A percentile compares a stretch with the other conserved stretches of the same genome.
Evolutionary conservation across 2,329 filamentous ascomycete genomes (phyloP).

Genomic region (Claviceps sp.): DNA sequence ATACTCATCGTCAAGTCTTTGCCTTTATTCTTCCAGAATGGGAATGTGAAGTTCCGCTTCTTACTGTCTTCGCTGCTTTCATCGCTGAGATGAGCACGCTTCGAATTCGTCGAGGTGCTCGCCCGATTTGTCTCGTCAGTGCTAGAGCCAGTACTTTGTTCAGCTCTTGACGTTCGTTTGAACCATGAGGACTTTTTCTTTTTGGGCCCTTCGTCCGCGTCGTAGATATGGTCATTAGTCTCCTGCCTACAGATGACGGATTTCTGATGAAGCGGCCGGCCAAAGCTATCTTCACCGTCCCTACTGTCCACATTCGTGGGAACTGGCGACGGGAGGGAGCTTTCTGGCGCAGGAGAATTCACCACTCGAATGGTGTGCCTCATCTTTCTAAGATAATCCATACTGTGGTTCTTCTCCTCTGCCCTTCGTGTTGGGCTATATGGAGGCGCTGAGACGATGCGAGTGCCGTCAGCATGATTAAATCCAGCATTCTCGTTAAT

Average conservation of each 20-base stretch:
- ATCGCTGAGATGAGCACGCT: constrained; percentile 6
- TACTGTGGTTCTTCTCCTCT: constrained; percentile 20
- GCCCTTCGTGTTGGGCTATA: constrained; percentile 18
- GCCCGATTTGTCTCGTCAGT: background rate
- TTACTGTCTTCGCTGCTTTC: constrained; percentile 22
- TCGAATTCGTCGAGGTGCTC: constrained; percentile 5
- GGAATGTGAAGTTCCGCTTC: constrained; percentile 39
- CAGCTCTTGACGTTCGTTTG: constrained; percentile 30
- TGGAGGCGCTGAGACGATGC: constrained; percentile 34
- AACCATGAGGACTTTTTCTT: constrained; percentile 41
- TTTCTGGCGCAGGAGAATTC: constrained; percentile 29
- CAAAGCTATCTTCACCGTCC: constrained; percentile 11
- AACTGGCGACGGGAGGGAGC: constrained; percentile 21
- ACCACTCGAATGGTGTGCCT: constrained; percentile 43
- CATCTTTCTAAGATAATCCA: constrained; percentile 32
- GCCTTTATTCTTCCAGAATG: constrained; percentile 41
- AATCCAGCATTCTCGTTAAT: constrained; percentile 30
- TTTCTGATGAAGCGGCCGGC: constrained; percentile 10
- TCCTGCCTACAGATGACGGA: constrained; percentile 8
- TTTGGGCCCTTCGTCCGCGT: constrained; percentile 12
- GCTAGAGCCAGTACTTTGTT: constrained; percentile 8
- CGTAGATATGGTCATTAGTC: constrained; percentile 9
- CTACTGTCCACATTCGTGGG: constrained; percentile 31
- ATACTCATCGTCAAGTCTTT: constrained; percentile 32
- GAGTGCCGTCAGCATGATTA: constrained; percentile 21